Conservation (phyloP, 805 yeast species). For the Pichia sporocuriosa region DNA sequence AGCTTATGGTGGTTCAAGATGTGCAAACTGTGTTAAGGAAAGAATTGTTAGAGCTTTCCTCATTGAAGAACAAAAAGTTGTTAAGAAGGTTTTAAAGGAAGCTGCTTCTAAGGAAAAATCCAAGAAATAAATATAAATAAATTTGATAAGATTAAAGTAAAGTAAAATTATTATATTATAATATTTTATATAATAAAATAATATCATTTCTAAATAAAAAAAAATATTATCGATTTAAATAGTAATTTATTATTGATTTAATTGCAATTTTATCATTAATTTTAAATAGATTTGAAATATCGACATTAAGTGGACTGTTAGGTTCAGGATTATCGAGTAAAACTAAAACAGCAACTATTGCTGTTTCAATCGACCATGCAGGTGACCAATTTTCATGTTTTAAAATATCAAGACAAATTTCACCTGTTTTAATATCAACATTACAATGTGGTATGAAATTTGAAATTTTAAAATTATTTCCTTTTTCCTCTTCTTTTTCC, state of each 20-base stretch:
- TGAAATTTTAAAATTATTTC: too few relatives aligned
- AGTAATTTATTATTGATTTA: conserved; percentile 35
- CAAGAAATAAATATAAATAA: conserved; percentile 27
- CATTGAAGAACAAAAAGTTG: conserved; percentile 99
- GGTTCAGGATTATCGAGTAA: conserved; percentile 62
- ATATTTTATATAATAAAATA: neutral
- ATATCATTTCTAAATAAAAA: neutral
- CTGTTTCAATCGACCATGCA: conserved; percentile 56
- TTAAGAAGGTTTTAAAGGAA: conserved; percentile 98
- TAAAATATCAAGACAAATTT: conserved; percentile 63
- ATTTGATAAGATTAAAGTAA: conserved; percentile 2
- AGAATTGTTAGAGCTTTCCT: conserved; percentile 99
- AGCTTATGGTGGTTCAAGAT: conserved; percentile 99
- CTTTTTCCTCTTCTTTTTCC: too few relatives aligned
- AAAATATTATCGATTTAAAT: conserved; percentile 16
- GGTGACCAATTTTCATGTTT: conserved; percentile 58
- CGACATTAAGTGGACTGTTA: conserved; percentile 64
- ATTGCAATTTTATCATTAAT: conserved; percentile 40
- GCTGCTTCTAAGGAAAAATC: conserved; percentile 83
- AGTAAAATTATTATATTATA: too few relatives aligned
- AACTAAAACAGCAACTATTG: conserved; percentile 50
- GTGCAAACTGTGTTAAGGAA: conserved; percentile 98
- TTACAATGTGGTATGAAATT: conserved; percentile 49
- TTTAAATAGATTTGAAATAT: conserved; percentile 55
- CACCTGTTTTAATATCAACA: conserved; percentile 49